Evolutionary conservation across 345 rosid genomes (phyloP).

Genomic region (Eucalyptus curtisii): DNA sequence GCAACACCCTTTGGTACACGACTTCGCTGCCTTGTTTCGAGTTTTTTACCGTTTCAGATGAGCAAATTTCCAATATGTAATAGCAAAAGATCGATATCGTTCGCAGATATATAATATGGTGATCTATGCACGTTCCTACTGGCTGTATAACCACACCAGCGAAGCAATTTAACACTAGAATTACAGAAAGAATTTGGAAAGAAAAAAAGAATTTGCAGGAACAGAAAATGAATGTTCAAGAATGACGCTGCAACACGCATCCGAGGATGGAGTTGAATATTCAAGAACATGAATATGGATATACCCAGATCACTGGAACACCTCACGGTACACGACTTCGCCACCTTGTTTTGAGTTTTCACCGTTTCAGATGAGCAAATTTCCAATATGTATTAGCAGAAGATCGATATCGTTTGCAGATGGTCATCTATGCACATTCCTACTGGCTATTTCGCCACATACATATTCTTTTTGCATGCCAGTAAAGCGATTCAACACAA

Average conservation of each 20-base stretch:
- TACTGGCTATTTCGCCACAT: background rate
- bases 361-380: background rate
- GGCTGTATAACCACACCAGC: background rate
- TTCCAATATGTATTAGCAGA: background rate
- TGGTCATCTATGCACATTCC: background rate
- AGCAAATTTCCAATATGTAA: background rate
- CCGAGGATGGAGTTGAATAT: background rate
- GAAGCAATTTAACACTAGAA: background rate
- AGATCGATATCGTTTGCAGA: background rate
- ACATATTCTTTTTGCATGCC: background rate
- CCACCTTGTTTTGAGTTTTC: background rate
- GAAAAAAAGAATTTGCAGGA: background rate
- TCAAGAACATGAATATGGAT: background rate
- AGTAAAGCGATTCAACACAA: background rate
- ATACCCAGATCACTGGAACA: background rate
- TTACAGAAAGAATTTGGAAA: background rate
- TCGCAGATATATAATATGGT: background rate
- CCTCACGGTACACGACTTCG: background rate
- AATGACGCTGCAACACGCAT: background rate
- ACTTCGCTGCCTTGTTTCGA: background rate
- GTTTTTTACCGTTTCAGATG: background rate
- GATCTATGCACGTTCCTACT: background rate
- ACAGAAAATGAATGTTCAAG: background rate
- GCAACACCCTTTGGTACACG: background rate
- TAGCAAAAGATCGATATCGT: background rate